A percentile compares a stretch with the other conserved stretches of the same genome.
Conservation (phyloP, 768 basidiomycete species). For the Amanita subjunquillea region DNA sequence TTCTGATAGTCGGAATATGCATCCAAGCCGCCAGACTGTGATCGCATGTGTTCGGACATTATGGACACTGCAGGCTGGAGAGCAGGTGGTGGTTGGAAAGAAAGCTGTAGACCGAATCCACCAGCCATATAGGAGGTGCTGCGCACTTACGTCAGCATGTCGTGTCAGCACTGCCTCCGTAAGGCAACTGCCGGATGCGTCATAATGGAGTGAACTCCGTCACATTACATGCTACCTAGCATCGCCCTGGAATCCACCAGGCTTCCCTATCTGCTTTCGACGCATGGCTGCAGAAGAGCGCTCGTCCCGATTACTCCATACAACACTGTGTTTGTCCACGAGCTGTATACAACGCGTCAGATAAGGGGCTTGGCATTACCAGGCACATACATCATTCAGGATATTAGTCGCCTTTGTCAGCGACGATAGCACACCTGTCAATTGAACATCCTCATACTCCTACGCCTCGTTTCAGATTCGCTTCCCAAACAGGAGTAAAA, state of each 20-base stretch:
- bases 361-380: not conserved
- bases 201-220: not conserved
- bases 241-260: slow-evolving; percentile 34
- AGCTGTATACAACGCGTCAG: slow-evolving; percentile 27
- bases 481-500: not conserved
- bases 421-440: slow-evolving; percentile 81
- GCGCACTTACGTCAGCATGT: slow-evolving; percentile 15
- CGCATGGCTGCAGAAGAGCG: slow-evolving; percentile 31
- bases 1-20: slow-evolving; percentile 26
- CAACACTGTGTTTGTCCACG: slow-evolving; percentile 71
- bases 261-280: slow-evolving; percentile 44
- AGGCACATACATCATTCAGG: slow-evolving; percentile 70
- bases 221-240: slow-evolving; percentile 15
- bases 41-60: slow-evolving; percentile 24
- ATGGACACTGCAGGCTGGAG: slow-evolving; percentile 13
- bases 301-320: slow-evolving; percentile 38
- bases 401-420: slow-evolving; percentile 84
- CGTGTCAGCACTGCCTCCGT: not conserved
- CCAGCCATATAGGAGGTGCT: slow-evolving; percentile 22
- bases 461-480: slow-evolving; percentile 19
- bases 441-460: slow-evolving; percentile 95
- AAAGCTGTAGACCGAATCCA: slow-evolving; percentile 11
- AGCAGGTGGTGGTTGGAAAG: slow-evolving; percentile 19
- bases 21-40: slow-evolving; percentile 18
- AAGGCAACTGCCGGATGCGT: not conserved